Conservation (phyloP, 495 filamentous ascomycete genomes). For the Penicillium macrosclerotiorum region DNA sequence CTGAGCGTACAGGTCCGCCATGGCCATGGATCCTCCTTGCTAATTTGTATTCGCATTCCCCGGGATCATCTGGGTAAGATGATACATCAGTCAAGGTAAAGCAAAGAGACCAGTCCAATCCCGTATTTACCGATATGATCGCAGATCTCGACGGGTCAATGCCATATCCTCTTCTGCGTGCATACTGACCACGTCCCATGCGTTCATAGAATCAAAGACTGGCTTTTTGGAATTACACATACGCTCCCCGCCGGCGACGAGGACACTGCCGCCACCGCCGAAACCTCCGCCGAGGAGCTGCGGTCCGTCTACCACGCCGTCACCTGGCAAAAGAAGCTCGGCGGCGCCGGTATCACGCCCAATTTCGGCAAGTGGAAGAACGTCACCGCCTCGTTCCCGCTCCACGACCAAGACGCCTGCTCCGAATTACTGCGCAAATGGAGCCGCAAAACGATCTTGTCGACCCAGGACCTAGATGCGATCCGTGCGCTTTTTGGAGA, state of each 20-base stretch:
- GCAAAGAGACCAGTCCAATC: too few species aligned
- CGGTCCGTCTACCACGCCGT: slow-evolving; percentile 85
- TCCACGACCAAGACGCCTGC: slow-evolving; percentile 86
- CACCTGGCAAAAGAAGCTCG: slow-evolving; percentile 72
- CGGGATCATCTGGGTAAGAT: slow-evolving; percentile 43
- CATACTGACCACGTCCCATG: too few species aligned
- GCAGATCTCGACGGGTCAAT: too few species aligned
- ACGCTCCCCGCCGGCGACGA: slow-evolving; percentile 59
- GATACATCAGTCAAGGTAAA: slow-evolving; percentile 63
- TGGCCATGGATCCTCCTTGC: slow-evolving; percentile 68
- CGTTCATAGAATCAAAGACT: slow-evolving; percentile 88
- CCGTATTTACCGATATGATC: too few species aligned
- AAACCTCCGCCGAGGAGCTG: slow-evolving; percentile 88
- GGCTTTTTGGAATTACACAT: slow-evolving; percentile 81
- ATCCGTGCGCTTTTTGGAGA: slow-evolving; percentile 88
- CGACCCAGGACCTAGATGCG: slow-evolving; percentile 68
- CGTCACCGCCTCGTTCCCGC: slow-evolving; percentile 80
- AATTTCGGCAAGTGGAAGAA: slow-evolving; percentile 77
- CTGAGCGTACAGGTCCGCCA: slow-evolving; percentile 81
- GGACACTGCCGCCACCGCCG: slow-evolving; percentile 52
- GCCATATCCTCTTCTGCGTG: not conserved
- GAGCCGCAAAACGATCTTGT: slow-evolving; percentile 71
- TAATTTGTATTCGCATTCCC: slow-evolving; percentile 75
- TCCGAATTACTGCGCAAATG: slow-evolving; percentile 81
- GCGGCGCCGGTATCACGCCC: slow-evolving; percentile 86